Percentiles rank a stretch among this genome's conserved stretches.
These are phyloP conservation scores for Aphanocladium album DNA, from an alignment of 2,329 filamentous ascomycete genomes.

Conservation along the genomic window DNA sequence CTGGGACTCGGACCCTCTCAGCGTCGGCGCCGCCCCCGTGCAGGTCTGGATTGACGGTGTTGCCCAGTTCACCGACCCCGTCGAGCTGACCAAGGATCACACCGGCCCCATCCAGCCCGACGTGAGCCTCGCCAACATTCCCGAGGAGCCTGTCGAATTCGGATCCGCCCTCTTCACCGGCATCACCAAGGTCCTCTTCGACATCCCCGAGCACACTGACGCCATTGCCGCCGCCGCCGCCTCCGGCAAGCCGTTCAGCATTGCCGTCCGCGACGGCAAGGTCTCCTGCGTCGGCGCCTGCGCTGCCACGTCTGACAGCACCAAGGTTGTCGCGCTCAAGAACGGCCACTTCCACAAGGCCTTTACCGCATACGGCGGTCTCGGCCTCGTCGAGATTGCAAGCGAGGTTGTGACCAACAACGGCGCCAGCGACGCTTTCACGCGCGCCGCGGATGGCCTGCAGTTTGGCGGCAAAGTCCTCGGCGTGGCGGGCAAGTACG, in stretches of 20 bases:
- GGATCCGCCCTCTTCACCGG: conserved; percentile 42
- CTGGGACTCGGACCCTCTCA: conserved; percentile 59
- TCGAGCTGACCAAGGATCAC: conserved; percentile 49
- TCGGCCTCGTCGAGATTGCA: conserved; percentile 61
- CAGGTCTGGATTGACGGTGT: conserved; percentile 62
- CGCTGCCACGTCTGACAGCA: conserved; percentile 28
- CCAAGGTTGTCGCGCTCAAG: conserved; percentile 41
- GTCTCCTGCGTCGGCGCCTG: conserved; percentile 55
- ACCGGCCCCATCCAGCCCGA: conserved; percentile 34
- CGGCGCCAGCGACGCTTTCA: conserved; percentile 45
- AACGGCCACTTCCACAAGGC: conserved; percentile 58
- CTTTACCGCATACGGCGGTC: conserved; percentile 54
- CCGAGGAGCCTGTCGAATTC: conserved; percentile 35
- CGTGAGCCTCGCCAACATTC: conserved; percentile 34
- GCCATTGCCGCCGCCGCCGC: conserved; percentile 12
- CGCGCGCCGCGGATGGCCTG: conserved; percentile 54
- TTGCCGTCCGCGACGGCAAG: conserved; percentile 47
- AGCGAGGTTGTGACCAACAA: conserved; percentile 52
- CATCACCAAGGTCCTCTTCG: conserved; percentile 27
- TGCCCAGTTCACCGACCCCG: conserved; percentile 49
- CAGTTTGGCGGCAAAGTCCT: conserved; percentile 53
- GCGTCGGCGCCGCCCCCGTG: conserved; percentile 52
- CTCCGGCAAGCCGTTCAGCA: conserved; percentile 33
- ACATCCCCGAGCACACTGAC: conserved; percentile 13
- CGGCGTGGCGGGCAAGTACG: conserved; percentile 46